These are phyloP conservation scores for Debaryomyces coudertii DNA, from an alignment of 1,139 yeast genomes.

Conservation along the genomic window DNA sequence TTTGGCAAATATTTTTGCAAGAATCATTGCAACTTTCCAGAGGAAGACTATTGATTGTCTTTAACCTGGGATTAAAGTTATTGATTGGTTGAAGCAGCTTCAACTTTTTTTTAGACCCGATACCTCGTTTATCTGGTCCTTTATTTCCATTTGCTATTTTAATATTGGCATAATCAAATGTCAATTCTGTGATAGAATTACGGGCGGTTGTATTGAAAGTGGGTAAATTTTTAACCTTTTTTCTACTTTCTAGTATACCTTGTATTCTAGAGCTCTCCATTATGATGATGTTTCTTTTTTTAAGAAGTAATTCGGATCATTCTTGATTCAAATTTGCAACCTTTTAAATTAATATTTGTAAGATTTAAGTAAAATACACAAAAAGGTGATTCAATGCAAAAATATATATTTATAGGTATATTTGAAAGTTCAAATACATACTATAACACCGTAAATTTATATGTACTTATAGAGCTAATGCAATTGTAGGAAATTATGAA, in stretches of 20 bases:
- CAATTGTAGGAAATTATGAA: background rate
- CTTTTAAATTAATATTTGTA: background rate
- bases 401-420: background rate
- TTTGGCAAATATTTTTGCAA: slow-evolving; percentile 13
- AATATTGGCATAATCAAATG: slow-evolving; percentile 8
- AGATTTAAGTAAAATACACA: slow-evolving; percentile 1
- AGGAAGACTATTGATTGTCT: slow-evolving; percentile 7
- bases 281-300: too few relatives aligned
- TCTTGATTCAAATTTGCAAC: background rate
- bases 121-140: slow-evolving; percentile 18
- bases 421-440: background rate
- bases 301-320: background rate
- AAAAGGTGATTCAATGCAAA: background rate
- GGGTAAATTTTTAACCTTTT: background rate
- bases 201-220: background rate
- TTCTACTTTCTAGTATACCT: background rate
- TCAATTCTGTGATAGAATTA: background rate
- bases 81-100: background rate
- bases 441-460: background rate
- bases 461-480: slow-evolving; percentile 4
- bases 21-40: slow-evolving; percentile 10
- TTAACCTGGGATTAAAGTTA: slow-evolving; percentile 8
- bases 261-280: background rate
- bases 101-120: slow-evolving; percentile 8
- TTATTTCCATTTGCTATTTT: slow-evolving; percentile 13